Conservation (phyloP, 352 stramenopile species). For the Pythium aristosporum region DNA sequence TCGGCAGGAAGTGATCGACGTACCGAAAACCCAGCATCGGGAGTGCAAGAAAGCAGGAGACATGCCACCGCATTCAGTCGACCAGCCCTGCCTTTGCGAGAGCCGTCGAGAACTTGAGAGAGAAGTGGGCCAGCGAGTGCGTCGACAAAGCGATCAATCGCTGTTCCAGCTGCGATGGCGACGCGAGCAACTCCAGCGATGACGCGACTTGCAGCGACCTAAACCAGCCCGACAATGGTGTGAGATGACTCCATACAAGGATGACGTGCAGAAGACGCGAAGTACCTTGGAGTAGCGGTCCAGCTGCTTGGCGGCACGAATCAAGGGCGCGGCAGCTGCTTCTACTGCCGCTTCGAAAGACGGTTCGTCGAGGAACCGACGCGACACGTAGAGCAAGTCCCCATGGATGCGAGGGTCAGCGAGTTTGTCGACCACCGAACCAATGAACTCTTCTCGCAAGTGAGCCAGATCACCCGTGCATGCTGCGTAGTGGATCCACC, state of each 20-base stretch:
- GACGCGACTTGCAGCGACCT: conserved; percentile 49
- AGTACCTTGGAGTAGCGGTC: conserved; percentile 76
- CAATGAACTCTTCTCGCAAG: conserved; percentile 44
- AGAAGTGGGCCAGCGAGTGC: conserved; percentile 16
- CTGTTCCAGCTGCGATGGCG: conserved; percentile 10
- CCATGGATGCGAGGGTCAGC: conserved; percentile 71
- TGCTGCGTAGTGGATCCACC: conserved; percentile 58
- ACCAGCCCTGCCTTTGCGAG: conserved; percentile 3
- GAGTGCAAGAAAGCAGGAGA: conserved; percentile 7
- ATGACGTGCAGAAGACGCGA: background rate
- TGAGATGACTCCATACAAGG: background rate
- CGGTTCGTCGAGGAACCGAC: conserved; percentile 28
- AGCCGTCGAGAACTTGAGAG: conserved; percentile 3
- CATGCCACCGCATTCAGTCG: conserved; percentile 18
- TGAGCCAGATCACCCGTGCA: conserved; percentile 32
- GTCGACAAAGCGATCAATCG: conserved; percentile 17
- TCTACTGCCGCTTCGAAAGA: conserved; percentile 34
- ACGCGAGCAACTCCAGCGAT: conserved; percentile 28
- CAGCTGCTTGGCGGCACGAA: conserved; percentile 54
- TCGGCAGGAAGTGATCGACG: background rate
- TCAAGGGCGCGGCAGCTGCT: conserved; percentile 37
- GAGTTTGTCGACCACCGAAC: conserved; percentile 59
- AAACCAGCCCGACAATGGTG: background rate
- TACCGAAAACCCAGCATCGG: conserved; percentile 8
- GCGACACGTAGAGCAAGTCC: conserved; percentile 48